Evolutionary conservation across 495 filamentous ascomycete genomes (phyloP), one percentile per base, ranked within the genome.

Genomic region (Aspergillus funiculosus): DNA sequence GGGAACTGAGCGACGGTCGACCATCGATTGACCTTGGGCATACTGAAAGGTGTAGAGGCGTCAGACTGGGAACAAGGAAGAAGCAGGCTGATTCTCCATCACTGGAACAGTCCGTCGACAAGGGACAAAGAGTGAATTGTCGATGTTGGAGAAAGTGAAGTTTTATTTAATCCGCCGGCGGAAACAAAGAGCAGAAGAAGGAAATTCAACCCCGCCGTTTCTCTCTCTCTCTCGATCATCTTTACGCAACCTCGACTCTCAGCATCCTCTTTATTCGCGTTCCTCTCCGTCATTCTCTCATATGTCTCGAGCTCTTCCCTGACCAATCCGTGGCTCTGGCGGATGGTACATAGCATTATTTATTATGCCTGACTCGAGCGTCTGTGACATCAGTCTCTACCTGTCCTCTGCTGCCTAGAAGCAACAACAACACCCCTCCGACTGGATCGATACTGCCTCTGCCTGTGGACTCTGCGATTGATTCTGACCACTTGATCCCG

Each of bases 1-100:
- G 64, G 62, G 18, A 46, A 59, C 1, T 45, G 46, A 3, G 35
- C 6, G 17, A 52, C 1, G 10, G 51, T 24, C 21, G 40, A 14
- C 47, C 43, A 55, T 38, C 44, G 46, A 20, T 41, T 53, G 24
- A 11, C n/a, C 22, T 5, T 40, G 15, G 27, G 5, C 48, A 50
- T 50, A 11, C 28, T 50, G 27, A 20, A 26, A 24, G 8, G 19
- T 6, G 11, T 14, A 9, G 15, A 27, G 20, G 30, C 18, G 13
- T 11, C 13, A 15, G 24, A 29, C 11, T 28, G 5, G 24, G 5
- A 27, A 19, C 4, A 19, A 41, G 25, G 11, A 3, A 28, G 18
- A 29, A 7, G 18, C 4, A 29, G n/a, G 21, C n/a, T 11, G 17
- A 27, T 26, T 26, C 22, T 38, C 43, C 43, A 46, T 46, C 7